These are phyloP conservation scores for Fusarium decemcellulare DNA, from an alignment of 2,329 filamentous ascomycete genomes.

Conservation along the genomic window DNA sequence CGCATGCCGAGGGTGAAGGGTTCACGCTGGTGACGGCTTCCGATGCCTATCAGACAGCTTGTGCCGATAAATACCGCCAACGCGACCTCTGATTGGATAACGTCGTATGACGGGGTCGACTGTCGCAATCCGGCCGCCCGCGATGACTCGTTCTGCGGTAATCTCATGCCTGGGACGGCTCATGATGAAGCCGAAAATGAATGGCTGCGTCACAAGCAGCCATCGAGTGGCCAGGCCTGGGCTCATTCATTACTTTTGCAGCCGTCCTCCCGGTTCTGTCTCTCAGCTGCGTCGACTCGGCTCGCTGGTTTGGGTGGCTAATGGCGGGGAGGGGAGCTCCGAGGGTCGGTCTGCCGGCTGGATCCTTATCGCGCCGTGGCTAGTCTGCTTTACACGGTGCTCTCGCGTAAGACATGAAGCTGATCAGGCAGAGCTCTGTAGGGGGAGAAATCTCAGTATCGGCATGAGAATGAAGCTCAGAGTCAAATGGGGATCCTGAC, in stretches of 20 bases:
- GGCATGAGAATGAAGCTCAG: slow-evolving; percentile 30
- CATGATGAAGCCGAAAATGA: background rate
- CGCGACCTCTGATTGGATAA: slow-evolving; percentile 20
- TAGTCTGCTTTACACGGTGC: slow-evolving; percentile 31
- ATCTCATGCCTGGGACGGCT: slow-evolving; percentile 16
- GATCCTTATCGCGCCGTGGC: slow-evolving; percentile 41
- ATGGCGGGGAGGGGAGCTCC: slow-evolving; percentile 49
- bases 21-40: slow-evolving; percentile 31
- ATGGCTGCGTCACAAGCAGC: slow-evolving; percentile 4
- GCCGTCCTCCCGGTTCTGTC: slow-evolving; percentile 47
- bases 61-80: slow-evolving; percentile 23
- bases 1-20: slow-evolving; percentile 11
- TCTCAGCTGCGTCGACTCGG: slow-evolving; percentile 50
- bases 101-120: slow-evolving; percentile 34
- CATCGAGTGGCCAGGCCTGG: slow-evolving; percentile 20
- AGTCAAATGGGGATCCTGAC: slow-evolving; percentile 37
- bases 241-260: slow-evolving; percentile 42
- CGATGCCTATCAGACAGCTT: slow-evolving; percentile 17
- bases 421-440: slow-evolving; percentile 26
- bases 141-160: slow-evolving; percentile 10
- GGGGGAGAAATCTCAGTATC: slow-evolving; percentile 29
- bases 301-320: slow-evolving; percentile 50
- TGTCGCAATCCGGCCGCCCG: slow-evolving; percentile 36
- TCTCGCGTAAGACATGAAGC: slow-evolving; percentile 16
- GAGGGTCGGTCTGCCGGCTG: slow-evolving; percentile 49